A percentile compares a stretch with the other conserved stretches of the same genome.
Evolutionary conservation across 2,329 filamentous ascomycete genomes (phyloP).

Genomic region (Fusarium euwallaceae): DNA sequence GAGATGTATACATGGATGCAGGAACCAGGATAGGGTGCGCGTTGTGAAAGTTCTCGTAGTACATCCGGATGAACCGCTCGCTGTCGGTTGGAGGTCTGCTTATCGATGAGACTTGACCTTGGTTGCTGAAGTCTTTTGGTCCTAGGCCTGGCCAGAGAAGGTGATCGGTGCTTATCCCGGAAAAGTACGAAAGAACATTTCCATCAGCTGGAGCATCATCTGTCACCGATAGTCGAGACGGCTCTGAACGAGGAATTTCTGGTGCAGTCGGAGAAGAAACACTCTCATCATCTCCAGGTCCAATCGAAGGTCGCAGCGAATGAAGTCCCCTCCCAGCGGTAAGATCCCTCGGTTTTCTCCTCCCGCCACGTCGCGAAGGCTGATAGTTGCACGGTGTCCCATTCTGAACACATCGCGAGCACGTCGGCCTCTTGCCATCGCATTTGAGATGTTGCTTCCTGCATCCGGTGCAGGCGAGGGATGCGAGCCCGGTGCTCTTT

Average conservation of each 20-base stretch:
- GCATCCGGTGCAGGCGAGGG: slow-evolving; percentile 39
- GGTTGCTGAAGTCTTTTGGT: background rate
- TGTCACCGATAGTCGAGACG: background rate
- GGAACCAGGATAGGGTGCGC: slow-evolving; percentile 38
- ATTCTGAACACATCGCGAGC: slow-evolving; percentile 33
- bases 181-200: slow-evolving; percentile 2
- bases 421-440: slow-evolving; percentile 38
- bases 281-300: background rate
- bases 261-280: background rate
- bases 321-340: background rate
- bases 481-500: slow-evolving; percentile 25
- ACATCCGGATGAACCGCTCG: slow-evolving; percentile 34
- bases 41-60: slow-evolving; percentile 43
- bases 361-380: slow-evolving; percentile 40
- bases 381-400: slow-evolving; percentile 33
- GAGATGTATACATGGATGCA: slow-evolving; percentile 24
- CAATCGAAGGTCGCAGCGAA: background rate
- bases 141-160: slow-evolving; percentile 11
- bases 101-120: background rate
- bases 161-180: background rate
- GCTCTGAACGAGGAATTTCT: background rate
- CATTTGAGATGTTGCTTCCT: slow-evolving; percentile 43
- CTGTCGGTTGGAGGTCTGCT: slow-evolving; percentile 18
- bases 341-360: slow-evolving; percentile 22
- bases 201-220: background rate